Evolutionary conservation across 2,329 filamentous ascomycete species (phyloP).

Genomic region (Pseudogymnoascus sp.): DNA sequence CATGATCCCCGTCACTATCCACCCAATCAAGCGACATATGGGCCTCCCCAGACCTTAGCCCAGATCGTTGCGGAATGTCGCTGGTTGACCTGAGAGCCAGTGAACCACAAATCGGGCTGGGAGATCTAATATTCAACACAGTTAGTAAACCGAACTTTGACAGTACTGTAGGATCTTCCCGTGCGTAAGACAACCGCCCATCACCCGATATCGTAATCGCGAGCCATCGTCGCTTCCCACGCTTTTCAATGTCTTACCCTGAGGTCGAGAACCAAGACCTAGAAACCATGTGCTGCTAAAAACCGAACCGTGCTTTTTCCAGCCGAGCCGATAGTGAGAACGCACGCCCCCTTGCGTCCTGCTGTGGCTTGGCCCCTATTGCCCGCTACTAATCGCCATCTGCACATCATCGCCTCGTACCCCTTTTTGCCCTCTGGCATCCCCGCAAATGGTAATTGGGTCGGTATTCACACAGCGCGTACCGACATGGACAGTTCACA

Average conservation of each 20-base stretch:
- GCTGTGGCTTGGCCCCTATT: not conserved
- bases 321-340: not conserved
- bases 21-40: slow-evolving; percentile 3
- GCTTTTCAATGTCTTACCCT: not conserved
- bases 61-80: not conserved
- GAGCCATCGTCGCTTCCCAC: not conserved
- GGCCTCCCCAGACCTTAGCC: not conserved
- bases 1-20: slow-evolving; percentile 7
- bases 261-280: not conserved
- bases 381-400: not conserved
- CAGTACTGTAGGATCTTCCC: not conserved
- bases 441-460: slow-evolving; percentile 6
- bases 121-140: not conserved
- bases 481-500: not conserved
- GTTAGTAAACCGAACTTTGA: not conserved
- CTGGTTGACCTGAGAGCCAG: slow-evolving; percentile 1
- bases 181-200: slow-evolving; percentile 3
- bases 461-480: not conserved
- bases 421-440: not conserved
- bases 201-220: slow-evolving; percentile 3
- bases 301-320: not conserved
- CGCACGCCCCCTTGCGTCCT: not conserved
- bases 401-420: slow-evolving; percentile 1
- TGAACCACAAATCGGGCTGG: not conserved
- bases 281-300: not conserved